Evolutionary conservation across 768 basidiomycete species (phyloP), one percentile per base, ranked within the genome.

Genomic region (Pleurotus tuoliensis): DNA sequence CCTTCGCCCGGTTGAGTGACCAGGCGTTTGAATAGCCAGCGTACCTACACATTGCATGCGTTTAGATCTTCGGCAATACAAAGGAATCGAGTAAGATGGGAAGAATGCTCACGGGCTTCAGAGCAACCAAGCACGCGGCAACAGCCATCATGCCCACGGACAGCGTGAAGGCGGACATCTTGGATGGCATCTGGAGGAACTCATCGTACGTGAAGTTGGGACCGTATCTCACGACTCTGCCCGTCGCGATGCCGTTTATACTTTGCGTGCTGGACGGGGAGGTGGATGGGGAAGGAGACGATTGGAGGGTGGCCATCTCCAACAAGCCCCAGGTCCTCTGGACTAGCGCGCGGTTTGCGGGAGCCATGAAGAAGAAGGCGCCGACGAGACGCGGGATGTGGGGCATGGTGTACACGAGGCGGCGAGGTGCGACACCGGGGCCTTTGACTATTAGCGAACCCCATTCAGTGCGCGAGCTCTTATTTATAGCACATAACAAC

Each of bases 151-250:
- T 58, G 7, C 68, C 74, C 30, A 78, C 24, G 11, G 71, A 61
- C 11, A 79, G 48, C 15, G 65, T 64, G 7, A 78, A 45, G 11
- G 81, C 75, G n/a, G 71, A 63, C 3, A 83, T 4, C 20, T 65
- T 67, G 34, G 72, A 74, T 3, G 70, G 65, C 48, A 71, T 75
- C 3, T 69, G 72, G 60, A 81, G 16, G 56, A 88, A 88, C 68
- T 95, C 93, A 50, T 85, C 83, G 67, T 94, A 96, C 45, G 73
- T 73, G 75, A 97, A 93, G 2, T 79, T 64, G 0, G 82, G 73
- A 4, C 91, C 94, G 63, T 95, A 94, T 46, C 43, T 22, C 67
- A 65, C 41, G 59, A 34, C 30, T 61, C 44, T 63, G 64, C 55
- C 68, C 61, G 12, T 66, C 59, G 9, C 62, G 2, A 30, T 0